Base-by-base conservation (phyloP, 805 yeast genomes). In the Komagataella kurtzmanii region DNA sequence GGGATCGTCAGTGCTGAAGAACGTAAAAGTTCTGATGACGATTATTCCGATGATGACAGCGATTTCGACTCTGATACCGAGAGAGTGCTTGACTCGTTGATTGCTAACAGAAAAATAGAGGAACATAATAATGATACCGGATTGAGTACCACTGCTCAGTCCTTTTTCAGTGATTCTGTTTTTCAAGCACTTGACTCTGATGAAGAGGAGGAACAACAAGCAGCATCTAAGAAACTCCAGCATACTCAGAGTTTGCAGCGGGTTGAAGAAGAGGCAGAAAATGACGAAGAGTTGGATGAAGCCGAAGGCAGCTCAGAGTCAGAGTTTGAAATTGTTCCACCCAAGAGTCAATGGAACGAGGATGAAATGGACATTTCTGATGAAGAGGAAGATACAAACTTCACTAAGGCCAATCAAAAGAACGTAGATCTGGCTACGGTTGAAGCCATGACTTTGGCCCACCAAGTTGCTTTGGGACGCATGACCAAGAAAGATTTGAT, bases 401-500 rank as follows among this genome's bases (percentile, higher is more conserved):
- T 62, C 59, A 70, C 49, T 59, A 71, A 63, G 57, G 69, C 65
- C 24, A 87, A 85, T 57, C 40, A 30, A 30, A 70, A 77, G 53
- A 74, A 79, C 50, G 81, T 88, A 49, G 96, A 88, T 56, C 72
- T 90, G 54, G 95, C 93, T 17, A 89, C 97, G 1, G 95, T 85
- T 1, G 95, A 89, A 65, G 97, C 97, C 4, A 93, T 93, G 99
- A 93, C 99, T 0, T 71, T 93, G 60, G 99, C 99, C 0, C 99
- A 93, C 64, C 89, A 93, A 67, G 74, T 93, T 45, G 99, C 98
- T 0, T 67, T 88, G 23, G 97, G 97, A 7, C 89, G 88, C 61
- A 85, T 75, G 71, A 79, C 83, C 49, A 89, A 84, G 63, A 83
- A 87, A 59, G 96, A 89, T 61, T 72, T 91, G 52, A 72, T 88